Evolutionary conservation across 2,329 filamentous ascomycete species (phyloP).

Genomic region (Botrytis porri): DNA sequence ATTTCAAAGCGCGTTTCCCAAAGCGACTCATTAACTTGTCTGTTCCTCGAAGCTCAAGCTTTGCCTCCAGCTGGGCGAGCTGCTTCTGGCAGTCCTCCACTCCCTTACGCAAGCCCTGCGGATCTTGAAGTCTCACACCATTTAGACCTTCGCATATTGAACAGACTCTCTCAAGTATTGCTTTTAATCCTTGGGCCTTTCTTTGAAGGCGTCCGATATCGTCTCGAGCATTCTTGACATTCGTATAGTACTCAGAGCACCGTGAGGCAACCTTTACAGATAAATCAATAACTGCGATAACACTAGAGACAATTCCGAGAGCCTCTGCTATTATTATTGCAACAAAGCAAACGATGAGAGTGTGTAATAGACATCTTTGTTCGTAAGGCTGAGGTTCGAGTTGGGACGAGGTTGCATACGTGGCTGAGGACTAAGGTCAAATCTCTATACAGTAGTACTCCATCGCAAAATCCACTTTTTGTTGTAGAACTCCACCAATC

Average conservation of each 20-base stretch:
- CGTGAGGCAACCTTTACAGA: constrained; percentile 39
- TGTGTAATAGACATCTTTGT: constrained; percentile 36
- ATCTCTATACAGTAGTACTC: too few relatives aligned
- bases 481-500: too few relatives aligned
- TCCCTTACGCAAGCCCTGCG: constrained; percentile 30
- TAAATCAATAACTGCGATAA: constrained; percentile 42
- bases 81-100: constrained; percentile 27
- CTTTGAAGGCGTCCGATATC: constrained; percentile 39
- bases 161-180: constrained; percentile 32
- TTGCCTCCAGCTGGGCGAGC: constrained; percentile 31
- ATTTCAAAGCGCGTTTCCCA: constrained; percentile 21
- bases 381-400: constrained; percentile 18
- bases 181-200: constrained; percentile 34
- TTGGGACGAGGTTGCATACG: constrained; percentile 4
- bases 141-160: constrained; percentile 35
- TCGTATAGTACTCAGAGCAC: constrained; percentile 40
- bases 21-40: constrained; percentile 38
- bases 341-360: constrained; percentile 22
- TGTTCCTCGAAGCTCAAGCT: constrained; percentile 29
- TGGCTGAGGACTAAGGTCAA: too few relatives aligned
- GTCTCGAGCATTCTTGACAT: constrained; percentile 19
- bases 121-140: constrained; percentile 33
- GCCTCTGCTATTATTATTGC: constrained; percentile 21
- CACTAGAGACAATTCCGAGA: constrained; percentile 39
- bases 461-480: too few relatives aligned